Conservation (phyloP, 2,329 filamentous ascomycete genomes). For the Aspergillus sp. region DNA sequence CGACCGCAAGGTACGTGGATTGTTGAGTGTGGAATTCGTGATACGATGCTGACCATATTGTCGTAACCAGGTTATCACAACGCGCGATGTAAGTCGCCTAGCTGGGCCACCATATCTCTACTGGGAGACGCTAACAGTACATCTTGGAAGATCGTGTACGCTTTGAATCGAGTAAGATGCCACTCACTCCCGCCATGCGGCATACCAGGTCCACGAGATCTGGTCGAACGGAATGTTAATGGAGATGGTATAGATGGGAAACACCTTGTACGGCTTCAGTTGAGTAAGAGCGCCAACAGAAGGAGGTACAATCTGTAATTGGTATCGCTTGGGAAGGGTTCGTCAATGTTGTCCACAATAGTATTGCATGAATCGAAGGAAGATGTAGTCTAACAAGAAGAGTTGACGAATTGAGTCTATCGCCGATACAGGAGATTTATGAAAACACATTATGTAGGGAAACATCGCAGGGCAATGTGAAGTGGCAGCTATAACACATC, state of each 20-base stretch:
- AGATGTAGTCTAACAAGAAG: neutral
- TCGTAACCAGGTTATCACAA: slow-evolving; percentile 11
- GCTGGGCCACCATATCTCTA: neutral
- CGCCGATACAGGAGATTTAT: neutral
- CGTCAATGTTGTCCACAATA: too few relatives aligned
- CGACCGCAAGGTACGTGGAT: slow-evolving; percentile 14
- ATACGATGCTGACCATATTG: neutral
- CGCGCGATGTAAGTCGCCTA: slow-evolving; percentile 15
- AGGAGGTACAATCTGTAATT: neutral
- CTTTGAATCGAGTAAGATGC: slow-evolving; percentile 12
- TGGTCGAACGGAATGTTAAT: neutral
- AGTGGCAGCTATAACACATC: slow-evolving; percentile 1
- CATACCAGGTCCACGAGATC: neutral
- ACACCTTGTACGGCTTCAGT: slow-evolving; percentile 15
- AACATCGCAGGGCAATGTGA: neutral
- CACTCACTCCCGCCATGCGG: neutral
- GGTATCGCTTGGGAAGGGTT: neutral
- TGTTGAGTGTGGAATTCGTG: neutral
- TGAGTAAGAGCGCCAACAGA: neutral
- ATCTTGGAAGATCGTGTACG: slow-evolving; percentile 14
- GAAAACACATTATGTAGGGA: neutral
- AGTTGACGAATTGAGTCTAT: neutral
- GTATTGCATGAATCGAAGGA: too few relatives aligned
- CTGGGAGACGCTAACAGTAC: neutral
- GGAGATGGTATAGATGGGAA: slow-evolving; percentile 12